A percentile compares a stretch with the other conserved stretches of the same genome.
Conservation (phyloP, 2,329 filamentous ascomycete species). For the Aspergillus quadricinctus region DNA sequence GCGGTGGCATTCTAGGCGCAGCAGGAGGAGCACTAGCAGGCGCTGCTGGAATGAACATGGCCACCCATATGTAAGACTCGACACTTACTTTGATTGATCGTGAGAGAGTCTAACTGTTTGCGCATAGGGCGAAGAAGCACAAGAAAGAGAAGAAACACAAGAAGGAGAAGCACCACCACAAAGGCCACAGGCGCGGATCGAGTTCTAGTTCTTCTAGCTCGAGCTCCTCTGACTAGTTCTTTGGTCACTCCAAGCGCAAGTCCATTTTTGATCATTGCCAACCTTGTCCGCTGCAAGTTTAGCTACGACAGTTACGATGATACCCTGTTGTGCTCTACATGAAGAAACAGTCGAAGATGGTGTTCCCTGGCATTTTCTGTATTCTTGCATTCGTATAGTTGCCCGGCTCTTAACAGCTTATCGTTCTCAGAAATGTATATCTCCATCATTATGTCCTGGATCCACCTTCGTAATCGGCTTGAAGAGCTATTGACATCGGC, state of each 20-base stretch:
- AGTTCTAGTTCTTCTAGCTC: slow-evolving; percentile 14
- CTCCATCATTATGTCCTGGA: background rate
- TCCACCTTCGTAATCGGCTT: background rate
- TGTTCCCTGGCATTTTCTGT: background rate
- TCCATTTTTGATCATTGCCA: background rate
- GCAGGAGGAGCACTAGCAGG: slow-evolving; percentile 32
- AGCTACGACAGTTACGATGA: background rate
- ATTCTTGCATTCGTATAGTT: background rate
- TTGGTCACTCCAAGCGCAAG: background rate
- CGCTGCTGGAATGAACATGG: slow-evolving; percentile 28
- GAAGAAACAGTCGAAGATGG: background rate
- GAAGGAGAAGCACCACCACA: slow-evolving; percentile 21
- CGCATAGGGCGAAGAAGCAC: slow-evolving; percentile 21
- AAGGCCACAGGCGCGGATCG: slow-evolving; percentile 13
- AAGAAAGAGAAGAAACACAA: slow-evolving; percentile 24
- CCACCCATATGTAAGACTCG: slow-evolving; percentile 26
- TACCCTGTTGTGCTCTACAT: background rate
- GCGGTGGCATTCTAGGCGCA: slow-evolving; percentile 29
- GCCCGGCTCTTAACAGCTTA: background rate
- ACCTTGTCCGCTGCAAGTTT: background rate
- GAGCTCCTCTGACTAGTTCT: background rate
- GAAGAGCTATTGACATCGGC: background rate
- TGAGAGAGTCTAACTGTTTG: slow-evolving; percentile 3
- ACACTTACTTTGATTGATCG: background rate
- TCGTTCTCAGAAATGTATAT: background rate